Evolutionary conservation across 208 protist genomes (phyloP), one percentile per base, ranked within the genome.

Genomic region (Phytomonas sp.): DNA sequence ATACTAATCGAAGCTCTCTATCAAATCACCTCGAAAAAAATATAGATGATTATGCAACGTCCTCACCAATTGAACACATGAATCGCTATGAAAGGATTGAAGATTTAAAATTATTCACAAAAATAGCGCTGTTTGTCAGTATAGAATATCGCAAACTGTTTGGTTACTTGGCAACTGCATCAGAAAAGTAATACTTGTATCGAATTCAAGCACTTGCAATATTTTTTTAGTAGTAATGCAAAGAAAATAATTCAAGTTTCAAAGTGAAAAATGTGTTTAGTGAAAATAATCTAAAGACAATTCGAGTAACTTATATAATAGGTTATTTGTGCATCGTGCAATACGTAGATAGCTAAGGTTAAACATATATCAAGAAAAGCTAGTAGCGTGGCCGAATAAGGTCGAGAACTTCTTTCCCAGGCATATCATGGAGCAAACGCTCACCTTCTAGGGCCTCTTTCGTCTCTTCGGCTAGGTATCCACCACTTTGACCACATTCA

Each of bases 401-500:
- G 64, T 92, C 85, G 26, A 94, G 73, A 65, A 94, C 85, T 70
- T 94, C 89, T 64, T 86, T 86, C 0, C 85, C 90, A 36, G 82
- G 83, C 78, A 93, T 83, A 29, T 30, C 73, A 64, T 90, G 87
- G 30, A 81, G 45, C 29, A 80, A 67, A 26, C 84, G 73, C 74
- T 93, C 87, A 11, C 86, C 84, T 29, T 70, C 64, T 45, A 88
- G 61, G 29, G 80, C 81, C 16, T 71, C 69, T 37, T 82, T 63
- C 23, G 79, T 89, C 52, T 93, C 87, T 67, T 93, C 82, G 23
- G 73, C 64, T 37, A 89, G 75, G 63, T 86, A 81, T 34, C 87
- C 88, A n/a, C 88, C 81, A 68, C 87, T 91, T 72, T 96, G 91
- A 0, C 91, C 91, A 66, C 91, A 96, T 60, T 94, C 88, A 12